A percentile compares a stretch with the other conserved stretches of the same genome.
Conservation (phyloP, 768 basidiomycete genomes). For the Clitopilus passeckerianus region DNA sequence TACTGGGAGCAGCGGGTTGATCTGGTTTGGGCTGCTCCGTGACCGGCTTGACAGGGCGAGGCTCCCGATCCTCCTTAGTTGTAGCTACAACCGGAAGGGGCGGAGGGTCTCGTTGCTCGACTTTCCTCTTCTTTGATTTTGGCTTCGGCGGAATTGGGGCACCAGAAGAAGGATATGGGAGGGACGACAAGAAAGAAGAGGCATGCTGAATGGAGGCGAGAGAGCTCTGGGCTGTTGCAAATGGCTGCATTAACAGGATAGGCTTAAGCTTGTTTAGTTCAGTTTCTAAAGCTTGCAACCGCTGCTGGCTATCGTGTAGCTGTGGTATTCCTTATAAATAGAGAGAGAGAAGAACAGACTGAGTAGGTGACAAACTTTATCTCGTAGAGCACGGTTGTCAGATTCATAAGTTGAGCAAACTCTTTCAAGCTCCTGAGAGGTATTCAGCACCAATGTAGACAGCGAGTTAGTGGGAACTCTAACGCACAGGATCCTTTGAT, state of each 20-base stretch:
- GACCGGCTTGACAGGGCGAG: constrained; percentile 6
- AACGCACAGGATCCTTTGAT: constrained; percentile 10
- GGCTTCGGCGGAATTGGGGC: constrained; percentile 12
- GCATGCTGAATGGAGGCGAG: constrained; percentile 15
- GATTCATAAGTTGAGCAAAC: constrained; percentile 44
- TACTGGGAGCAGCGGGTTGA: constrained; percentile 7
- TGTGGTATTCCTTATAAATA: constrained; percentile 19
- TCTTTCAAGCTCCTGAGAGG: constrained; percentile 49
- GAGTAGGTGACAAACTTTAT: constrained; percentile 40
- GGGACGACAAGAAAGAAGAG: constrained; percentile 15
- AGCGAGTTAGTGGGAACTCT: not conserved
- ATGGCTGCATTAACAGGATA: constrained; percentile 61
- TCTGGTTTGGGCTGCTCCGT: not conserved
- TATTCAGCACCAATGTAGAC: constrained; percentile 4
- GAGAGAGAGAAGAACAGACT: not conserved
- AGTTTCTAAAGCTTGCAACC: constrained; percentile 51
- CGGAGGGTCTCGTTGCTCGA: not conserved
- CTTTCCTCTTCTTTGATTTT: constrained; percentile 18
- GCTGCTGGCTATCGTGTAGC: constrained; percentile 54
- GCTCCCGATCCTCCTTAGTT: constrained; percentile 1
- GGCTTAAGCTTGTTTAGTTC: constrained; percentile 67
- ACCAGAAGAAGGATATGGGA: constrained; percentile 20
- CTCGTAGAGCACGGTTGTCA: constrained; percentile 58
- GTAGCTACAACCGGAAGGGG: not conserved
- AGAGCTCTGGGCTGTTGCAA: constrained; percentile 16